A percentile compares a stretch with the other conserved stretches of the same genome.
Evolutionary conservation across 73 alveolate genomes (phyloP).

Genomic region (Symbiodinium pilosum): DNA sequence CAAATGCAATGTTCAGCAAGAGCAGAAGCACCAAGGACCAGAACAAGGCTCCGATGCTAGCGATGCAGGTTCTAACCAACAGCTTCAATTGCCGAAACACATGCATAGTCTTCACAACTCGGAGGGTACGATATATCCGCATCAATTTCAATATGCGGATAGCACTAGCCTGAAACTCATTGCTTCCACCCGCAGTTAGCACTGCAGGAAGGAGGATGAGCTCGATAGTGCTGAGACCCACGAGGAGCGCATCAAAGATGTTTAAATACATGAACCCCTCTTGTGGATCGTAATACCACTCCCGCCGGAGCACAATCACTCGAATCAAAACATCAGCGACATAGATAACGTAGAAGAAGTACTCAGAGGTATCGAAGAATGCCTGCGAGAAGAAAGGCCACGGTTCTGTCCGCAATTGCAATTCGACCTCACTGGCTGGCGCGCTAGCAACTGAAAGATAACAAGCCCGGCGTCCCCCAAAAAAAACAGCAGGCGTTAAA

Average conservation of each 20-base stretch:
- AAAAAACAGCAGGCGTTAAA: no score
- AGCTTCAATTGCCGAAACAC: slow-evolving; percentile 46
- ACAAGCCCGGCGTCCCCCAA: background rate
- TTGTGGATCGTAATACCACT: slow-evolving; percentile 57
- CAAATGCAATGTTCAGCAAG: slow-evolving; percentile 39
- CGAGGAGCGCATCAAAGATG: slow-evolving; percentile 17
- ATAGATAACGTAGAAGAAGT: slow-evolving; percentile 14
- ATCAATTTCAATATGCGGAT: slow-evolving; percentile 40
- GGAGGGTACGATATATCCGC: slow-evolving; percentile 39
- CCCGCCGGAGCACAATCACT: slow-evolving; percentile 11
- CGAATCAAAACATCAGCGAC: slow-evolving; percentile 23
- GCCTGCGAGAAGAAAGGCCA: slow-evolving; percentile 60
- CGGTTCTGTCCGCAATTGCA: background rate
- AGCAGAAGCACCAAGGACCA: slow-evolving; percentile 73
- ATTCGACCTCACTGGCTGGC: no score
- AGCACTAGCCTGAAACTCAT: slow-evolving; percentile 18
- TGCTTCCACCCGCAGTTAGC: background rate
- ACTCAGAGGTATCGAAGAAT: slow-evolving; percentile 28
- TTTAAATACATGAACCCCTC: slow-evolving; percentile 55
- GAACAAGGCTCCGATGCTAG: slow-evolving; percentile 48
- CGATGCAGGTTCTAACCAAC: slow-evolving; percentile 26
- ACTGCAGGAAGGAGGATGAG: slow-evolving; percentile 24
- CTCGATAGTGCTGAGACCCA: slow-evolving; percentile 23
- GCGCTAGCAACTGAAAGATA: background rate
- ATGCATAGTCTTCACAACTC: slow-evolving; percentile 32